Base-by-base conservation (phyloP, 1,284 basidiomycete species). In the Boletus holoroseus region DNA sequence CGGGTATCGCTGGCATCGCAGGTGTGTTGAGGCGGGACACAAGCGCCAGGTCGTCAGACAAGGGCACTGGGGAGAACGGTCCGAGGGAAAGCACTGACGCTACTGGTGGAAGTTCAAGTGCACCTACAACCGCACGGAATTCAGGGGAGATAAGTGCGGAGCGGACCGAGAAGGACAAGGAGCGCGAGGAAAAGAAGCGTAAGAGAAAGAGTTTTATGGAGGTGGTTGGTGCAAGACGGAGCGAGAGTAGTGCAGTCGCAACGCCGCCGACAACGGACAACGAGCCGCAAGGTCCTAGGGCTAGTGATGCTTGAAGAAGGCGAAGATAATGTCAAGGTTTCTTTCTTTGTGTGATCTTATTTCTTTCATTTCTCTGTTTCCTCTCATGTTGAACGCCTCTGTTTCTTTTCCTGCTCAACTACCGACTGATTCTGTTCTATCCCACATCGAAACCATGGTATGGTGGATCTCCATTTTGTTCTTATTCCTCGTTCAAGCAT, bases 111-210 rank as follows among this genome's bases (percentile, higher is more conserved):
- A 56, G 60, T 20, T 57, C 61, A 32, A 62, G 66, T 26, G 50
- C 61, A 1, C 64, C 64, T 49, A 69, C 70, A 24, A 71, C 62
- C 48, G 57, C 68, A 36, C 61, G 63, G 30, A 62, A 68, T 54
- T 62, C 66, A 31, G 73, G 70, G 41, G 76, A 77, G 41, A 79
- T 81, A 50, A 74, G 73, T n/a, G 71, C 72, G 1, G 67, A 73
- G 16, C 83, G 81, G 55, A 54, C 76, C 24, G 73, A 71, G 53
- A 74, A 71, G 39, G 78, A 79, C 50, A 77, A 74, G 59, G 66
- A 64, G 34, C 75, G 76, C 43, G 67, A 71, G 50, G 76, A 77
- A 64, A 76, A 76, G 69, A 75, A 75, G 64, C 71, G 74, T 57
- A 79, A 76, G 65, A 72, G 69, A 59, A 70, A 67, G 62, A 72